Evolutionary conservation across 2,329 filamentous ascomycete genomes (phyloP), one percentile per base, ranked within the genome.

Genomic region (Fusarium torreyae): DNA sequence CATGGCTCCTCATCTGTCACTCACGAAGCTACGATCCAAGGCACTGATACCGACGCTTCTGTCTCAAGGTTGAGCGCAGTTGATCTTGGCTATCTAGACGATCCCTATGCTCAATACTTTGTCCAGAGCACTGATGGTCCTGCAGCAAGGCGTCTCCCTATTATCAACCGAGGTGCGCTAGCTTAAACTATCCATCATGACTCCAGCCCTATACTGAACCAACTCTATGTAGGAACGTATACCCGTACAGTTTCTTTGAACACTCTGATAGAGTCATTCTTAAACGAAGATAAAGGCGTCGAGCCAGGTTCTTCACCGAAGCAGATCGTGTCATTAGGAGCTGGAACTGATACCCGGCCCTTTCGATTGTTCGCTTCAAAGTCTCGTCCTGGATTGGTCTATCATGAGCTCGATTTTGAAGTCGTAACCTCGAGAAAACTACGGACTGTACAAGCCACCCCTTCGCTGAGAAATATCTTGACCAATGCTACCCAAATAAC

Each of bases 331-430:
- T 98, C 94, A 0, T 87, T 99, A 1, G 96, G 96, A 31, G 95
- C 96, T 17, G 96, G 96, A 24, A 97, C 94, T 13, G 96, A 99
- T 77, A 98, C 96, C 8, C 88, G 96, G 17, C 91, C 90, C 63
- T 94, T 98, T 75, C 90, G 93, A 20, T 82, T 98, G 1, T 86
- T 92, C 62, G 80, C 87, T 10, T 77, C 81, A 17, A 77, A 82
- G 1, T 54, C 63, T 8, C 67, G 74, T 7, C 58, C 74, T 15
- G 75, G 79, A 14, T 79, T 97, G 18, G 78, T 91, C 60, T 99
- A 98, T 78, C 94, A 98, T 78, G 96, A 99, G 79, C 84, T 99
- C 58, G 96, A 99, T 79, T 98, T 98, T 74, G 86, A 92, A 1
- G 80, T 86, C 22, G 94, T 94, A 56, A 90, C 89, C n/a, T 77